Conservation (phyloP, 2,329 filamentous ascomycete species). For the Pseudopyricularia cyperi region DNA sequence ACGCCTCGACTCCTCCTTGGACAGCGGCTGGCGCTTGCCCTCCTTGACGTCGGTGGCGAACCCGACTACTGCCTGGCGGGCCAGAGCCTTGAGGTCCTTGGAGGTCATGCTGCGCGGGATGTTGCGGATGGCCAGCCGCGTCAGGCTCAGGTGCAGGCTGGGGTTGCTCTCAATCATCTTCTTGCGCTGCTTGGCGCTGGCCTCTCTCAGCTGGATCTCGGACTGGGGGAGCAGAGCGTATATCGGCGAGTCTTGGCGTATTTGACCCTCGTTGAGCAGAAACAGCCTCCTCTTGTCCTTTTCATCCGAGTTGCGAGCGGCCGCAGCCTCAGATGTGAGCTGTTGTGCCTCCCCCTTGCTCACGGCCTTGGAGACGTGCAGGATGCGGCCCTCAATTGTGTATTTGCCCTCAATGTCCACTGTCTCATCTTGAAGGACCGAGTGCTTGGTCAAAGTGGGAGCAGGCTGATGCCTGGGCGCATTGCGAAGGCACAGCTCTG, state of each 20-base stretch:
- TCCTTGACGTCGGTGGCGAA: conserved; percentile 84
- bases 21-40: conserved; percentile 62
- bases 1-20: conserved; percentile 76
- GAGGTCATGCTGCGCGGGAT: conserved; percentile 71
- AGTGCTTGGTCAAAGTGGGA: conserved; percentile 49
- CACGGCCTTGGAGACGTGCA: conserved; percentile 76
- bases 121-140: conserved; percentile 83
- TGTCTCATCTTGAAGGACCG: conserved; percentile 76
- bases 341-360: conserved; percentile 67
- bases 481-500: conserved; percentile 58
- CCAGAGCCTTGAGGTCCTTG: conserved; percentile 83
- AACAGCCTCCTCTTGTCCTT: conserved; percentile 87
- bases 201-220: conserved; percentile 79
- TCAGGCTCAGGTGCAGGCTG: conserved; percentile 75
- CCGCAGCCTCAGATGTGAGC: conserved; percentile 59
- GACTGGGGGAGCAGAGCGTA: conserved; percentile 64
- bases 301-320: conserved; percentile 49
- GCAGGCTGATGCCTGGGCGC: conserved; percentile 50
- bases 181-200: conserved; percentile 76
- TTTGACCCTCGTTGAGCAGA: conserved; percentile 74
- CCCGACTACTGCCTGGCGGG: conserved; percentile 82
- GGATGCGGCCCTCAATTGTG: conserved; percentile 77
- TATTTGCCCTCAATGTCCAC: conserved; percentile 74
- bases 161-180: conserved; percentile 86
- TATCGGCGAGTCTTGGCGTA: conserved; percentile 63